Evolutionary conservation across 306 rosid species (phyloP).

Genomic region (Gastrolobium villosum): DNA sequence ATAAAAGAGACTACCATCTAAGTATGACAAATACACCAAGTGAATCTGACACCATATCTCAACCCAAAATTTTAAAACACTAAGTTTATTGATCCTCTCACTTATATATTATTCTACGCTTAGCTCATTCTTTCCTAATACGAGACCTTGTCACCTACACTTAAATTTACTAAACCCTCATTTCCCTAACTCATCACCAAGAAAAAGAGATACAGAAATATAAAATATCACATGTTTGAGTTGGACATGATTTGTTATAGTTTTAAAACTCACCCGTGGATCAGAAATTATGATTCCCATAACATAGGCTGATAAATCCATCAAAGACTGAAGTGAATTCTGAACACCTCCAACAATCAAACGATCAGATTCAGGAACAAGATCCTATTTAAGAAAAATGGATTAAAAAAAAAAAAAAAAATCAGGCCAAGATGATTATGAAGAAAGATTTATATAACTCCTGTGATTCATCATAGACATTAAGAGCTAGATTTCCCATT

Average conservation of each 20-base stretch:
- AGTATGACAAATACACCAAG: too few species aligned
- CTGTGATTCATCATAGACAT: background rate
- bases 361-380: slow-evolving; percentile 80
- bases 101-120: too few species aligned
- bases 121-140: too few species aligned
- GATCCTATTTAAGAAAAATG: slow-evolving; percentile 58
- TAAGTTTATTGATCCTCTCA: too few species aligned
- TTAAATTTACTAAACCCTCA: too few species aligned
- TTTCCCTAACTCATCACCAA: too few species aligned
- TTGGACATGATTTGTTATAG: background rate
- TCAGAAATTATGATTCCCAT: slow-evolving; percentile 83
- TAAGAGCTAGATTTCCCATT: background rate
- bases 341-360: slow-evolving; percentile 90
- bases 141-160: too few species aligned
- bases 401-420: background rate
- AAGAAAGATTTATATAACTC: slow-evolving; percentile 28
- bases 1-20: too few species aligned
- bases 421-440: slow-evolving; percentile 22
- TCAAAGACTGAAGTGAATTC: slow-evolving; percentile 78
- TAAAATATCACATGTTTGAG: background rate
- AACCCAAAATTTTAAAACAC: too few species aligned
- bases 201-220: background rate
- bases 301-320: slow-evolving; percentile 85
- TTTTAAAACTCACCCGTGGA: slow-evolving; percentile 70
- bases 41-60: too few species aligned